Conservation (phyloP, 208 protist genomes). For the Vickermania ingenoplastis region DNA sequence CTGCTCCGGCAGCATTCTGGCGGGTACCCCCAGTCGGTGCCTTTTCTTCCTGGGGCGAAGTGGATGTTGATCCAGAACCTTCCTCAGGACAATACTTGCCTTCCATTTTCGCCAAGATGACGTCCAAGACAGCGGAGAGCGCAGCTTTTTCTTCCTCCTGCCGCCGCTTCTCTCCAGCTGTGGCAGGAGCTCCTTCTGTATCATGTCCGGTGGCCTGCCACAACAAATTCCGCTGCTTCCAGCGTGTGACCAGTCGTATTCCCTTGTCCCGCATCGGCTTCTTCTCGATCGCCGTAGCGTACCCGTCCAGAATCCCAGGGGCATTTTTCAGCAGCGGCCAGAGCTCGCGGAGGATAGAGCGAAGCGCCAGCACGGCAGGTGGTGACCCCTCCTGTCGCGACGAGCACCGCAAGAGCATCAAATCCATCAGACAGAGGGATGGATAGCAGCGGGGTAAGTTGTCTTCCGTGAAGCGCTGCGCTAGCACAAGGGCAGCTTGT, state of each 20-base stretch:
- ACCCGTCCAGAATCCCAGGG: conserved; percentile 19
- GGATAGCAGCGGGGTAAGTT: conserved; percentile 41
- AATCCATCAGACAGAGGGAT: conserved; percentile 64
- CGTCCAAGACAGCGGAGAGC: not conserved
- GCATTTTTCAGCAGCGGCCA: conserved; percentile 25
- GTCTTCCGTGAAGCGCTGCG: conserved; percentile 45
- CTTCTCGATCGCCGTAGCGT: conserved; percentile 10
- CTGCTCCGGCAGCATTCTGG: not conserved
- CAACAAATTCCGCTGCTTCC: conserved; percentile 34
- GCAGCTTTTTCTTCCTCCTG: not conserved
- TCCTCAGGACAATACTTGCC: not conserved
- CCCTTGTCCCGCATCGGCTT: conserved; percentile 40
- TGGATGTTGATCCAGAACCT: too few relatives aligned
- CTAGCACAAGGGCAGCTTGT: conserved; percentile 47
- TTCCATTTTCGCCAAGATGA: conserved; percentile 1
- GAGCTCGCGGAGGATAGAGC: conserved; percentile 37
- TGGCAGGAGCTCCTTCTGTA: conserved; percentile 22
- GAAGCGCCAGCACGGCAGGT: conserved; percentile 11
- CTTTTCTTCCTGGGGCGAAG: too few relatives aligned
- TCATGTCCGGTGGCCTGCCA: conserved; percentile 9
- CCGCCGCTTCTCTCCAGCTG: not conserved
- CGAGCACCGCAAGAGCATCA: conserved; percentile 21
- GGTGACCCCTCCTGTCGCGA: conserved; percentile 8
- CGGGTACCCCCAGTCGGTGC: too few relatives aligned
- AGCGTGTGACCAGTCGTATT: conserved; percentile 39